A percentile compares a stretch with the other conserved stretches of the same genome.
Conservation (phyloP, 192 early-diverging fungal genomes). For the Backusella luteola region DNA sequence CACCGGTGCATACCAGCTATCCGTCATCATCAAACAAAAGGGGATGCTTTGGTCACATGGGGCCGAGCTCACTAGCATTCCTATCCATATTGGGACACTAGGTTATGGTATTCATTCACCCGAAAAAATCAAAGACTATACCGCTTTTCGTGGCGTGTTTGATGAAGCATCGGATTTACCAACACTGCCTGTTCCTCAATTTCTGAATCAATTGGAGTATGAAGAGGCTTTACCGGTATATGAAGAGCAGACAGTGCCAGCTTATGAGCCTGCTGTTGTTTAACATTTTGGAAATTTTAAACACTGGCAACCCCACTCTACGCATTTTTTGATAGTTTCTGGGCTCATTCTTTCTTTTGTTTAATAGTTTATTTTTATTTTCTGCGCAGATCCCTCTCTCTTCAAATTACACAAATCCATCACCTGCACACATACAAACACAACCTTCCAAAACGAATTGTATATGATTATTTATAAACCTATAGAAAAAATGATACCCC, state of each 20-base stretch:
- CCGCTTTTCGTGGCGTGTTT: not conserved
- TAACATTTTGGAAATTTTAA: not conserved
- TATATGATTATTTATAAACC: not conserved
- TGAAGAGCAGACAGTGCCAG: not conserved
- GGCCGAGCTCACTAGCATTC: not conserved
- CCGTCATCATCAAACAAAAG: not conserved
- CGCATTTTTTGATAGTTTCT: not conserved
- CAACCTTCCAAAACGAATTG: not conserved
- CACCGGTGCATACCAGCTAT: not conserved
- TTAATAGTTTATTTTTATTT: not conserved
- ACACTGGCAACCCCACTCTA: not conserved
- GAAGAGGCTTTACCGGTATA: constrained; percentile 6
- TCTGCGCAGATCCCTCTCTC: not conserved
- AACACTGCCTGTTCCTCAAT: not conserved
- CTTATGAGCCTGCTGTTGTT: not conserved
- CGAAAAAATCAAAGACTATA: constrained; percentile 3
- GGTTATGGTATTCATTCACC: constrained; percentile 1
- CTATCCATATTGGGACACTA: constrained; percentile 8
- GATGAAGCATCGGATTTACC: not conserved
- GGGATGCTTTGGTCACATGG: not conserved
- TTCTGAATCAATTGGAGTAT: not conserved
- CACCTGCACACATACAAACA: no score
- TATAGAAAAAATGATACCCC: not conserved
- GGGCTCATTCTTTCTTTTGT: not conserved
- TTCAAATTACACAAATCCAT: no score